phyloP scores from a whole-genome alignment of 345 rosid genomes.

The Eucalyptus caleyi region DNA sequence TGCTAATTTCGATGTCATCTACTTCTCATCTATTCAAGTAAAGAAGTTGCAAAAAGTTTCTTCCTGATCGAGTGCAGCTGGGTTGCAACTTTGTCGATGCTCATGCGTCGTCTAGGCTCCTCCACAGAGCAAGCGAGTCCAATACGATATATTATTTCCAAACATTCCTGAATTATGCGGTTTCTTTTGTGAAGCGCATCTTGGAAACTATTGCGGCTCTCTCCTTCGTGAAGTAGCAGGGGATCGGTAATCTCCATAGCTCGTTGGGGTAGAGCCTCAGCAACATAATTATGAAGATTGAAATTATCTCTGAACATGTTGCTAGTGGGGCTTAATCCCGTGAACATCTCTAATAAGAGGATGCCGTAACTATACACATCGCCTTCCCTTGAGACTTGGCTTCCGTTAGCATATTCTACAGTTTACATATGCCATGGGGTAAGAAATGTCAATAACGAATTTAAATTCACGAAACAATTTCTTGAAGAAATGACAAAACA shows the following conservation, averaged over 20 bases:
- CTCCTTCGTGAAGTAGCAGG: neutral
- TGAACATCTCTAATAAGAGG: neutral
- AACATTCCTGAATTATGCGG: neutral
- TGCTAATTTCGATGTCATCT: neutral
- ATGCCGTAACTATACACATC: neutral
- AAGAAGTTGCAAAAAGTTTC: neutral
- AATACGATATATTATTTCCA: neutral
- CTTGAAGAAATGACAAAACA: neutral
- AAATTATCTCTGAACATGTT: neutral
- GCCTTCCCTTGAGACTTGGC: neutral
- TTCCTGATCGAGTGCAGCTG: neutral
- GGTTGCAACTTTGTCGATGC: neutral
- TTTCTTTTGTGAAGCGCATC: neutral
- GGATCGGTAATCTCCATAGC: neutral
- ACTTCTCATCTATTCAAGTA: neutral
- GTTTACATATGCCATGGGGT: fast-evolving
- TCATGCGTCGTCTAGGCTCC: neutral
- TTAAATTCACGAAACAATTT: neutral
- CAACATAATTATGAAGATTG: neutral
- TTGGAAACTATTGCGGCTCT: neutral
- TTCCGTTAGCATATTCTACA: neutral
- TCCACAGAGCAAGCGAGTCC: neutral
- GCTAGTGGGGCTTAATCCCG: neutral
- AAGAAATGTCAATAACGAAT: neutral
- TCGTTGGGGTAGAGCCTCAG: neutral